A percentile compares a stretch with the other conserved stretches of the same genome.
phyloP scores from a whole-genome alignment of 2,329 filamentous ascomycete species.

The Cordyceps pruinosa region DNA sequence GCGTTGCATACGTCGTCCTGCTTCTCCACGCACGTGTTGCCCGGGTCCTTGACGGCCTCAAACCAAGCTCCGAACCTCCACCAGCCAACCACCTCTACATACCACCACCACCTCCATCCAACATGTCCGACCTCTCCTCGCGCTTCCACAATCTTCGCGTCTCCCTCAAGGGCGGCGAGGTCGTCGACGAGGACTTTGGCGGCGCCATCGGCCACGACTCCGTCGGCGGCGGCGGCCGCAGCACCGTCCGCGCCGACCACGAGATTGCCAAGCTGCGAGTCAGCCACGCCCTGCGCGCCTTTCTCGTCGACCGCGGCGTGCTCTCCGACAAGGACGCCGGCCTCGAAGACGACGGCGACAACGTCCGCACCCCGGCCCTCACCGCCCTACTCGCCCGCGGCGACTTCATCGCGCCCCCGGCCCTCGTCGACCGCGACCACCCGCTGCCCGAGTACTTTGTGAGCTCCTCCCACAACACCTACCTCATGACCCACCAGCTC shows the following conservation, averaged over 20 bases:
- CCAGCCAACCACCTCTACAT: too few relatives aligned
- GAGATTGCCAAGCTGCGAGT: constrained; percentile 50
- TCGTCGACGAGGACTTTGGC: constrained; percentile 46
- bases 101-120: not conserved
- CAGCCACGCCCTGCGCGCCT: constrained; percentile 50
- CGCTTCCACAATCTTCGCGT: constrained; percentile 13
- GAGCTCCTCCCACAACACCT: constrained; percentile 68
- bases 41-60: not conserved
- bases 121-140: constrained; percentile 16
- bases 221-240: constrained; percentile 55
- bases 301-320: constrained; percentile 46
- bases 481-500: constrained; percentile 63
- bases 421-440: constrained; percentile 49
- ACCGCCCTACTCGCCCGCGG: constrained; percentile 46
- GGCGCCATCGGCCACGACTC: constrained; percentile 43
- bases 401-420: constrained; percentile 49
- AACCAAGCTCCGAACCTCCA: not conserved
- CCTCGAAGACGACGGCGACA: constrained; percentile 24
- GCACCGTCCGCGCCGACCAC: constrained; percentile 37
- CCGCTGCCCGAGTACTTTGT: constrained; percentile 65
- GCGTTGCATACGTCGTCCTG: not conserved
- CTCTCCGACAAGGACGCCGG: constrained; percentile 42
- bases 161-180: constrained; percentile 26
- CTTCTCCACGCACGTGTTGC: not conserved
- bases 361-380: constrained; percentile 39